Percentiles rank a stretch among this genome's conserved stretches.
Evolutionary conservation across 2,329 filamentous ascomycete species (phyloP).

Genomic region (Meredithiella fracta): DNA sequence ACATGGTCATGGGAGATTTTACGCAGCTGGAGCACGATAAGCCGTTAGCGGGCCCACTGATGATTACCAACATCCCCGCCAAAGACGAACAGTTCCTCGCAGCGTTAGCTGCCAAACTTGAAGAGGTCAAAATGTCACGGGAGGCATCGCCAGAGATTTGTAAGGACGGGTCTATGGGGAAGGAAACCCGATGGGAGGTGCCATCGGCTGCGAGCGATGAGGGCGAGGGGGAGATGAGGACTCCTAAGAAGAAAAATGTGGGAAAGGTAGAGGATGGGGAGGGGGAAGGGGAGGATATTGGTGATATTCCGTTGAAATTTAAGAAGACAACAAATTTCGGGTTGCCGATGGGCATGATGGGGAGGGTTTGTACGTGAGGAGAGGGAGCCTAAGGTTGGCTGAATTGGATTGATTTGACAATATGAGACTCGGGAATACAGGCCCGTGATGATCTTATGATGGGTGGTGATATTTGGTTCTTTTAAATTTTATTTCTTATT

Average conservation of each 20-base stretch:
- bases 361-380: neutral
- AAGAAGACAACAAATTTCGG: constrained; percentile 32
- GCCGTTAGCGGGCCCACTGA: constrained; percentile 34
- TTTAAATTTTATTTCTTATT: neutral
- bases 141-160: constrained; percentile 19
- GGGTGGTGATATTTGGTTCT: neutral
- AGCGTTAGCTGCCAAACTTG: constrained; percentile 34
- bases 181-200: neutral
- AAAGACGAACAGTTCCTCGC: constrained; percentile 39
- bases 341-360: constrained; percentile 10
- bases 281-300: constrained; percentile 18
- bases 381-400: neutral
- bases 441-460: neutral
- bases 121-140: constrained; percentile 30
- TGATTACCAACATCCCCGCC: constrained; percentile 38
- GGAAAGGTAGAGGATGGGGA: neutral
- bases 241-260: neutral
- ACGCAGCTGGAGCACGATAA: constrained; percentile 29
- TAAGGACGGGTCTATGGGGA: neutral
- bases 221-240: neutral
- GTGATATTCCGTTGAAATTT: constrained; percentile 31
- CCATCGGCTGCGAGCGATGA: neutral
- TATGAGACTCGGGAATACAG: neutral
- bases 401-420: neutral
- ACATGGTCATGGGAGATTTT: constrained; percentile 14